Base-by-base conservation (phyloP, 169 alveolate genomes). In the Babesia bigemina region DNA sequence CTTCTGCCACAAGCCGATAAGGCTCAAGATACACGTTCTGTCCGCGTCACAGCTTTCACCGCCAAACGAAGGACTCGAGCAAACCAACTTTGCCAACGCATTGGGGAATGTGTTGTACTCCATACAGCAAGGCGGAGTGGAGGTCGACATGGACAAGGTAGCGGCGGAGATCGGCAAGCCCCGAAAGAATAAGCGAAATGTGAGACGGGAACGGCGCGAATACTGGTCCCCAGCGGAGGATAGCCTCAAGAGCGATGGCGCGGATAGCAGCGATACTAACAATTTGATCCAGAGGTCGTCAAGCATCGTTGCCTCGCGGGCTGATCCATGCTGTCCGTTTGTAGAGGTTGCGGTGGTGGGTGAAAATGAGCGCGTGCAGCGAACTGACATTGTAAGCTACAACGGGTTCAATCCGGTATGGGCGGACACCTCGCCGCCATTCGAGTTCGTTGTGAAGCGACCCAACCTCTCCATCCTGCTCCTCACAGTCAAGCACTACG, bases 31-130 rank as follows among this genome's bases (percentile, higher is more conserved):
- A 36, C 90, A 83, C 45, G 86, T 83, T n/a, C 67, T 83, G 33
- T 71, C 85, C 11, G 90, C 85, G 11, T 58, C 90, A n/a, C 90
- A 83, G 52, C 69, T 83, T n/a, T 26, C 81, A 19, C 86, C 86
- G 10, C 70, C 81, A n/a, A 45, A 59, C 29, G 63, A 33, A 7
- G 81, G 86, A 17, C 58, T 39, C 11, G 77, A 81, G 62, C 66
- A 72, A 26, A 42, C 45, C 22, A 81, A 72, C 50, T 81, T 62
- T 56, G 67, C 78, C 13, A 81, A 61, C 28, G 65, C 88, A 0
- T 47, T 81, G 52, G 67, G 28, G 2, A 81, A 81, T 60, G 42
- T 63, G 49, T 53, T 81, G 45, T 65, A 63, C 55, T 81, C 88
- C 39, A 70, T 81, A 2, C 58, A 73, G 45, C 61, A 53, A 21